phyloP scores from a whole-genome alignment of 345 rosid genomes.

The Odontarrhena argentea region DNA sequence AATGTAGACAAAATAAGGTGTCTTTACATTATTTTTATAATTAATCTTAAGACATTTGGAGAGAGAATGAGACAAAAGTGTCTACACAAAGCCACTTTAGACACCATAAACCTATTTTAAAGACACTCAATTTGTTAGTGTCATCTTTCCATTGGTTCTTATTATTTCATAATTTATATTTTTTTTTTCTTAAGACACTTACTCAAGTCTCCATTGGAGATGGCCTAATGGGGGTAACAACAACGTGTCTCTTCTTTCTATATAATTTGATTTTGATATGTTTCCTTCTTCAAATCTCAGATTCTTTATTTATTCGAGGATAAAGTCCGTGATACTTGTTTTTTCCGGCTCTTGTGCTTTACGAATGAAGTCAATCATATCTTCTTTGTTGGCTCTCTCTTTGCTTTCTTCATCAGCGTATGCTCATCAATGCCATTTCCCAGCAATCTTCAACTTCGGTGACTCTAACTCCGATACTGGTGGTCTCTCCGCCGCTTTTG shows the following conservation, averaged over 20 bases:
- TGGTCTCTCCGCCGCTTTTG: slow-evolving; percentile 79
- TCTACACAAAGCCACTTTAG: too few species aligned
- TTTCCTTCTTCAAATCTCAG: slow-evolving; percentile 3
- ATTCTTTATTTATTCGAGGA: not conserved
- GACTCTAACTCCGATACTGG: slow-evolving; percentile 97
- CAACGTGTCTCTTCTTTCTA: not conserved
- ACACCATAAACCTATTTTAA: too few species aligned
- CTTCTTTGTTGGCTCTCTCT: slow-evolving; percentile 32
- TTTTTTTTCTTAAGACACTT: too few species aligned
- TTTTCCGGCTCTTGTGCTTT: not conserved
- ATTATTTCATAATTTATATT: too few species aligned
- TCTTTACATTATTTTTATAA: too few species aligned
- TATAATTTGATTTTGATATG: not conserved
- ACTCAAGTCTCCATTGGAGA: too few species aligned
- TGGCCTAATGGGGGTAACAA: not conserved
- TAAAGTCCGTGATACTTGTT: slow-evolving; percentile 14
- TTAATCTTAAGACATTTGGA: too few species aligned
- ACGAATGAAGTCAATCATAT: slow-evolving; percentile 31
- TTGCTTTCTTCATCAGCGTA: slow-evolving; percentile 26
- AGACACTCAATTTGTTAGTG: too few species aligned
- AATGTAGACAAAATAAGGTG: too few species aligned
- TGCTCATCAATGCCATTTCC: slow-evolving; percentile 47
- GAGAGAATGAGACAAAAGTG: too few species aligned
- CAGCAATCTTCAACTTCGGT: slow-evolving; percentile 88
- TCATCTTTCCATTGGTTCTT: too few species aligned